These are phyloP conservation scores for Halophytophthora polymorphica DNA, from an alignment of 352 stramenopile species.

Conservation along the genomic window DNA sequence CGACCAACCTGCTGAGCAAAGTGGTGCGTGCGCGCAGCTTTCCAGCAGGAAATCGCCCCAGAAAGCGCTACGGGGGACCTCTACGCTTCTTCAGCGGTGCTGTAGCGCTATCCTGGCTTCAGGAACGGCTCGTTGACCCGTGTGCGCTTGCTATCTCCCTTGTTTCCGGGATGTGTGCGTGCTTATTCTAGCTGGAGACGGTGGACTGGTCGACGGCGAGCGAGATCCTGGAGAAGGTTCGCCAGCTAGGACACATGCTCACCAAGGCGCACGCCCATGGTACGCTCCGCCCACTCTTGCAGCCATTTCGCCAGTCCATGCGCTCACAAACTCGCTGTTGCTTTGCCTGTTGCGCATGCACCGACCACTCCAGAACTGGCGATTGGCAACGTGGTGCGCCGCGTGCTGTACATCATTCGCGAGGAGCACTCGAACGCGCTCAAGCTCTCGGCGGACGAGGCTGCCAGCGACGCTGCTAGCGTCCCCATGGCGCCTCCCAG, in stretches of 20 bases:
- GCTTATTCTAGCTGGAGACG: conserved; percentile 53
- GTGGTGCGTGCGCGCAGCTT: conserved; percentile 45
- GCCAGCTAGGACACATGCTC: conserved; percentile 76
- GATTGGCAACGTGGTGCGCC: conserved; percentile 88
- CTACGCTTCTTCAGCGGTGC: no score
- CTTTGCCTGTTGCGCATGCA: not conserved
- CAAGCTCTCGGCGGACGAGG: conserved; percentile 37
- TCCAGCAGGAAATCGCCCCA: no score
- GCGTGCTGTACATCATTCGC: conserved; percentile 88
- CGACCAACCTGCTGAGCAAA: conserved; percentile 65
- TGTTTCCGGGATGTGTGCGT: not conserved
- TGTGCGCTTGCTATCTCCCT: conserved; percentile 11
- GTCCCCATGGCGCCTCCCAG: conserved; percentile 16
- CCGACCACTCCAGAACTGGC: conserved; percentile 59
- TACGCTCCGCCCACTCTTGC: conserved; percentile 3
- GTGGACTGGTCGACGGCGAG: conserved; percentile 74
- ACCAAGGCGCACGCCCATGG: conserved; percentile 74
- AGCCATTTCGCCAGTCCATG: not conserved
- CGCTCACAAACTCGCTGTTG: not conserved
- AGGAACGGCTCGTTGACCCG: no score
- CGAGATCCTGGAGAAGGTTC: conserved; percentile 85
- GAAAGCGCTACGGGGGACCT: no score
- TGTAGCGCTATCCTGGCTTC: no score
- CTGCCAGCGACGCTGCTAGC: conserved; percentile 10
- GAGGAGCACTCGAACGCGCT: conserved; percentile 81